A percentile compares a stretch with the other conserved stretches of the same genome.
phyloP scores from a whole-genome alignment of 1,284 basidiomycete genomes.

The Apiotrichum sp. region DNA sequence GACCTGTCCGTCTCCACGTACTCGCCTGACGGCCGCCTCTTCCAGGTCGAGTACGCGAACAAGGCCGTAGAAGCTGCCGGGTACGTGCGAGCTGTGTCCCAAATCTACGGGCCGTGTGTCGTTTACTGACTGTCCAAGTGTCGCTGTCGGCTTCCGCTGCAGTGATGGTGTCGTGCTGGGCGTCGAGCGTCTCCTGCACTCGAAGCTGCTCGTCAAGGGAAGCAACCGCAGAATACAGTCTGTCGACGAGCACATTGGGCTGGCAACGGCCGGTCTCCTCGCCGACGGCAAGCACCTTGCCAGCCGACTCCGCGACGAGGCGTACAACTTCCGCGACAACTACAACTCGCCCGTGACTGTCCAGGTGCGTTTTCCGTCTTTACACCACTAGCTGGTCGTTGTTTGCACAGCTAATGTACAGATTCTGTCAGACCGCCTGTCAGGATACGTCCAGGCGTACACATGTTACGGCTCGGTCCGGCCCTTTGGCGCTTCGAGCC shows the following conservation, averaged over 20 bases:
- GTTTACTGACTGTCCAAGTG: constrained; percentile 51
- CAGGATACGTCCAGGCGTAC: constrained; percentile 87
- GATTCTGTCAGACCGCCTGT: constrained; percentile 68
- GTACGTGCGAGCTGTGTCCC: constrained; percentile 46
- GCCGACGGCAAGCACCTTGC: constrained; percentile 91
- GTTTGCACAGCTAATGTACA: background rate
- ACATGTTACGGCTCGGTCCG: constrained; percentile 97
- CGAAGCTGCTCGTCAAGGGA: constrained; percentile 90
- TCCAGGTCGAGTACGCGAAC: constrained; percentile 98
- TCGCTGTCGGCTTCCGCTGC: constrained; percentile 82
- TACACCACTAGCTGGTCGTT: constrained; percentile 10
- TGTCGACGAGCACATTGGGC: constrained; percentile 85
- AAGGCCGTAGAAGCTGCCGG: constrained; percentile 99
- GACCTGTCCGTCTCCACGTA: constrained; percentile 98
- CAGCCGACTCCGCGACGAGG: constrained; percentile 79
- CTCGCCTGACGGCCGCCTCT: constrained; percentile 96
- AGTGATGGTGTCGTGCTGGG: constrained; percentile 92
- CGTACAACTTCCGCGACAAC: constrained; percentile 64
- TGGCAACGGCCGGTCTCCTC: constrained; percentile 86
- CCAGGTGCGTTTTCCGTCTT: constrained; percentile 54
- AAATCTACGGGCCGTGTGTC: background rate
- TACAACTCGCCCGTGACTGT: constrained; percentile 73
- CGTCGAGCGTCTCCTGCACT: constrained; percentile 96
- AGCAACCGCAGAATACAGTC: constrained; percentile 90
- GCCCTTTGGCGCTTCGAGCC: constrained; percentile 90